Evolutionary conservation across 192 early-diverging fungal species (phyloP), one percentile per base, ranked within the genome.

Genomic region (Podila verticillata): DNA sequence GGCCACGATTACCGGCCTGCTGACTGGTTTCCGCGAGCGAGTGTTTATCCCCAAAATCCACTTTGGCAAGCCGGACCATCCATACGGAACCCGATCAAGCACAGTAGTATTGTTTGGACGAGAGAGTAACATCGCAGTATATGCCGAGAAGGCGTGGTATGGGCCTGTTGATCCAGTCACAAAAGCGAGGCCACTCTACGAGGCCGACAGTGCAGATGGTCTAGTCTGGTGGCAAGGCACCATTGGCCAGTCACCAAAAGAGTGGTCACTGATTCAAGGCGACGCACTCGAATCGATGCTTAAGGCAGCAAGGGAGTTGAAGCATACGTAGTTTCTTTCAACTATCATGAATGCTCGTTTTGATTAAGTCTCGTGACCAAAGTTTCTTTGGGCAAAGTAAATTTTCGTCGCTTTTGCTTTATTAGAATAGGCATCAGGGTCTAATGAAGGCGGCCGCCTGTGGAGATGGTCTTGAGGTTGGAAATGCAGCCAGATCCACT

Each of bases 141-240:
- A 48, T 63, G 77, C 72, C n/a, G 77, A 80, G 47, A 80, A 80
- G 28, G 26, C 63, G 0, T 80, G 77, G 77, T 68, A 80, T 54
- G 66, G 77, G 2, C 54, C 61, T 3, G 9, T 6, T n/a, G 70
- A 80, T 34, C 26, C 26, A 12, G 24, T 17, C 2, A 72, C 70
- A 26, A 61, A 66, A 1, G 54, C 26, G 32, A 58, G 70, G 47
- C 17, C 31, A 0, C 44, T 32, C 32, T 72, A 56, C 60, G 17
- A 59, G 22, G 26, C 56, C 6, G 61, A 80, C 44, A 72, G 61
- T 4, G 10, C 39, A 0, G 70, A 80, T 7, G 77, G 77, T 1
- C 31, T 80, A 3, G 56, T 72, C 15, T 80, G 77, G 77, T 80
- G 70, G 77, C 77, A 80, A 48, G 77, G 77, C 8, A 15, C 19